phyloP scores from a whole-genome alignment of 2,329 filamentous ascomycete species.

The Apiospora rasikravindrae region DNA sequence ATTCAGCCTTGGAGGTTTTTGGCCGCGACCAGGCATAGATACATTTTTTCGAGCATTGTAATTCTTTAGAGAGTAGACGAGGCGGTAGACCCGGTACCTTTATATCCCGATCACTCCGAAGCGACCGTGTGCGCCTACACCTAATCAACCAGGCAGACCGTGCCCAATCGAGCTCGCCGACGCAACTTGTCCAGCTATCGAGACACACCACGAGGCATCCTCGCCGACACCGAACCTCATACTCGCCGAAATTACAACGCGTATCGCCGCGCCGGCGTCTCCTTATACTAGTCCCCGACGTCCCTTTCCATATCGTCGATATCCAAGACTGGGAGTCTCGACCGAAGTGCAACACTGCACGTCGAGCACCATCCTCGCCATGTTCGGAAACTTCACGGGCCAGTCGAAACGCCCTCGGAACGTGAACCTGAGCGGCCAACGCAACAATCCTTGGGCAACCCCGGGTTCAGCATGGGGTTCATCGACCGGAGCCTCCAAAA shows the following conservation, averaged over 20 bases:
- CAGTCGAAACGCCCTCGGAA: slow-evolving; percentile 84
- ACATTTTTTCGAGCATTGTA: neutral
- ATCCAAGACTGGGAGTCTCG: neutral
- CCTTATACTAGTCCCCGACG: neutral
- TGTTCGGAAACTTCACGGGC: slow-evolving; percentile 94
- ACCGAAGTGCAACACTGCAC: slow-evolving; percentile 1
- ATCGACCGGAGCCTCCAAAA: slow-evolving; percentile 70
- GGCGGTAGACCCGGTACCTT: neutral
- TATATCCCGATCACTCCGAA: neutral
- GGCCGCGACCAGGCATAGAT: slow-evolving; percentile 3
- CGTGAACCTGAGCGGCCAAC: slow-evolving; percentile 89
- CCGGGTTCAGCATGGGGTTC: slow-evolving; percentile 61
- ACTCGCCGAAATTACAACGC: neutral
- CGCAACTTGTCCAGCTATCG: neutral
- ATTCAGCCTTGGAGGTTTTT: neutral
- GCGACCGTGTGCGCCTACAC: neutral
- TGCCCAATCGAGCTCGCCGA: neutral
- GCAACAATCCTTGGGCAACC: slow-evolving; percentile 75
- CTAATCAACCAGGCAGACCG: neutral
- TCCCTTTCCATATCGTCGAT: neutral
- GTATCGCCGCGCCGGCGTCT: neutral
- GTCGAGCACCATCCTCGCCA: slow-evolving; percentile 45
- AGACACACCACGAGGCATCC: neutral
- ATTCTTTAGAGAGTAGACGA: slow-evolving; percentile 3
- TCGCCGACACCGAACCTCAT: neutral